Percentiles rank a stretch among this genome's conserved stretches.
phyloP scores from a whole-genome alignment of 805 yeast species.

The Metschnikowia anglica region DNA sequence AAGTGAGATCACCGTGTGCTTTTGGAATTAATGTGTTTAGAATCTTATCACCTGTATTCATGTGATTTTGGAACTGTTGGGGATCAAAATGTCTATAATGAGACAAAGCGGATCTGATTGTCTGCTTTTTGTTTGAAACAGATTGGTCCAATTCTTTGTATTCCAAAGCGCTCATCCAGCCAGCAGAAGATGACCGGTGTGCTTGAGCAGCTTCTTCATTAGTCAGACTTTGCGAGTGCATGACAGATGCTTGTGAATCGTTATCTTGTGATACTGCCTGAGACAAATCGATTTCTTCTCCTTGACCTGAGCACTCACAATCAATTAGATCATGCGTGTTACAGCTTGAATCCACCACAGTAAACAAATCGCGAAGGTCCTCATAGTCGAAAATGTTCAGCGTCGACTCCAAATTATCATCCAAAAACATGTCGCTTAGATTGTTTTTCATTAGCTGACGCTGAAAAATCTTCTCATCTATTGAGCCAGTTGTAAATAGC shows the following conservation, averaged over 20 bases:
- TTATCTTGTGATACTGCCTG: not conserved
- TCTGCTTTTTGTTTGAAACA: conserved; percentile 32
- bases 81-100: conserved; percentile 69
- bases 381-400: conserved; percentile 66
- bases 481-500: conserved; percentile 80
- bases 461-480: conserved; percentile 92
- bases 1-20: conserved; percentile 14
- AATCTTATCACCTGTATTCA: conserved; percentile 17
- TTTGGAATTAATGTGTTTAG: conserved; percentile 13
- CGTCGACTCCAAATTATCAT: conserved; percentile 39
- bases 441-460: conserved; percentile 84
- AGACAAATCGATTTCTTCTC: conserved; percentile 27
- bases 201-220: conserved; percentile 5
- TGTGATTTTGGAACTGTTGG: not conserved
- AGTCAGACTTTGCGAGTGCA: not conserved
- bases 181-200: conserved; percentile 11
- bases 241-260: not conserved
- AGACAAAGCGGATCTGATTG: conserved; percentile 56
- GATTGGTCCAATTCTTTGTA: conserved; percentile 30
- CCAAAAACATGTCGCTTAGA: conserved; percentile 68
- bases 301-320: conserved; percentile 61
- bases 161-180: conserved; percentile 61
- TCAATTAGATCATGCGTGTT: conserved; percentile 78
- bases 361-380: conserved; percentile 75
- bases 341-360: conserved; percentile 50